Base-by-base conservation (phyloP, 2,329 filamentous ascomycete species). In the Alternaria viburni region DNA sequence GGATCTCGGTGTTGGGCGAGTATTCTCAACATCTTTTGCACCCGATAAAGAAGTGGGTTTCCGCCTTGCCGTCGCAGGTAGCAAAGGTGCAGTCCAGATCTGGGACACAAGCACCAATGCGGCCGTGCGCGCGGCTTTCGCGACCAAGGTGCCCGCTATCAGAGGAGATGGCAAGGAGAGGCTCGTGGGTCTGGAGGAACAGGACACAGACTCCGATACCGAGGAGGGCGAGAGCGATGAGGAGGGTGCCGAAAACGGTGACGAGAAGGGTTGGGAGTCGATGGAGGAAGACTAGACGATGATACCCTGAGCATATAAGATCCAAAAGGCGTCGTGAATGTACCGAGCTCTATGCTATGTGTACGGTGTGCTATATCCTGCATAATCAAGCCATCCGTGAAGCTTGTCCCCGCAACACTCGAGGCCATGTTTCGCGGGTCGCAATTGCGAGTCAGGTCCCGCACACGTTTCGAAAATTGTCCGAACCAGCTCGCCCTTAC, bases 41-140 rank as follows among this genome's bases (percentile, higher is more conserved):
- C 95, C 96, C 1, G 96, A 99, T 77, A 81, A 89, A 32, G 93
- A 96, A 81, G 93, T 98, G 10, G 92, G 92, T 23, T 99, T 98
- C 86, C 87, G 96, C 57, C 86, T 99, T 47, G 92, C 94, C 3
- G 93, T 99, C 17, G 96, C 95, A 7, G 96, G 96, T 59, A 98
- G 94, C 84, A 96, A 96, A 83, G 96, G 96, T 49, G 88, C 88
- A 36, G 89, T 98, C 76, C 92, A 97, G 79, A 90, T 99, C 57
- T 99, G 96, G 96, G 95, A 98, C 81, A 97, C 96, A 21, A 90
- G 93, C 79, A 99, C 96, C 61, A 99, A 99, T 79, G 88, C 88
- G 13, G 91, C 91, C 25, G 93, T 99, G 30, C 88, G 96, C 62
- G 87, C 91, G 67, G 90, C 91, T 2, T 99, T 99, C 82, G 93